These are phyloP conservation scores for Acacia pycnantha DNA, from an alignment of 331 rosid genomes.

Conservation along the genomic window DNA sequence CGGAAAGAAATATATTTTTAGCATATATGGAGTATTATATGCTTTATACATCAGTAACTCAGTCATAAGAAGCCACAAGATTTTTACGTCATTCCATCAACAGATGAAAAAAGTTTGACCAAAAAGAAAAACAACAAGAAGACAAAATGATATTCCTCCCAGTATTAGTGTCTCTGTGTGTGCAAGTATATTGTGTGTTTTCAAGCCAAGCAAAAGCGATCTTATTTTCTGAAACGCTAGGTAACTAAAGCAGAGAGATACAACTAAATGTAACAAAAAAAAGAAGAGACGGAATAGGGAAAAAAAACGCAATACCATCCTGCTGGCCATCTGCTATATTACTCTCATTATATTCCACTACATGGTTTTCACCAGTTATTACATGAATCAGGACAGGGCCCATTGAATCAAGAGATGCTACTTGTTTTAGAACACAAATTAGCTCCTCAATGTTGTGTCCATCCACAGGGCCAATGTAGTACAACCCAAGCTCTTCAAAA, in stretches of 20 bases:
- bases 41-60: not conserved
- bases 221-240: constrained; percentile 17
- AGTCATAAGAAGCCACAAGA: constrained; percentile 3
- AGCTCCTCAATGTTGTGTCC: constrained; percentile 88
- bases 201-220: not conserved
- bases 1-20: not conserved
- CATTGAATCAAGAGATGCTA: constrained; percentile 84
- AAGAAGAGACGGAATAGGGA: not conserved
- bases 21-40: not conserved
- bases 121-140: not conserved
- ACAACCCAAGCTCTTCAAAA: constrained; percentile 95
- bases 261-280: constrained; percentile 11
- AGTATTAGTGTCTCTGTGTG: not conserved
- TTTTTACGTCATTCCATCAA: not conserved
- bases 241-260: constrained; percentile 1
- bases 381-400: constrained; percentile 97
- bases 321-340: constrained; percentile 32
- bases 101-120: not conserved
- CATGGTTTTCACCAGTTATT: constrained; percentile 70
- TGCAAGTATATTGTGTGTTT: not conserved
- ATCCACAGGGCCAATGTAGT: constrained; percentile 94
- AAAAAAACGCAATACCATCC: constrained; percentile 41
- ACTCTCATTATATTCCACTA: constrained; percentile 37
- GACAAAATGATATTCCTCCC: not conserved
- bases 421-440: constrained; percentile 76